Base-by-base conservation (phyloP, 2,329 filamentous ascomycete genomes). In the Gnomoniopsis smithogilvyi region DNA sequence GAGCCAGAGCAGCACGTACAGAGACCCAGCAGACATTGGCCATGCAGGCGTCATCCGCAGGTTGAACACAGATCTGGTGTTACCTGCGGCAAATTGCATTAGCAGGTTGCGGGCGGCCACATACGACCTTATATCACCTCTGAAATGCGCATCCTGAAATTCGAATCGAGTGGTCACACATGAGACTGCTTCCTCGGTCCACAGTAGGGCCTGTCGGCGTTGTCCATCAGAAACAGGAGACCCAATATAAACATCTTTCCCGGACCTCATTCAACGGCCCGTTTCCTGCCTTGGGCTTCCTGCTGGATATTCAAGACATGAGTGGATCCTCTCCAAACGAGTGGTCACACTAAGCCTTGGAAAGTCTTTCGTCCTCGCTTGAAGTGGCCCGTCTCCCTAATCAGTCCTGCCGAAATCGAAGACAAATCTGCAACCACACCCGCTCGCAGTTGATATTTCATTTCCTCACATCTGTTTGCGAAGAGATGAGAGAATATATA, bases 51-150 rank as follows among this genome's bases (percentile, higher is more conserved):
- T 56, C 47, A 22, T 45, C 36, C 47, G 33, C 22, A 45, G 47
- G n/a, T 41, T 54, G 34, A 58, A 62, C 54, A 60, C 58, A 62
- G 61, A 62, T 62, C 61, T 62, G 51, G 61, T 62, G 61, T 62
- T 51, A 62, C 61, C 19, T 12, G 30, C 61, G 61, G 61, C 61
- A 62, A 52, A 62, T 60, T 62, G 61, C 61, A 62, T 58, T 62
- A 60, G 60, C 49, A 58, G 54, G 54, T 48, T 26, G 55, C 58
- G 51, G 58, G 52, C 59, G 54, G 58, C 51, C 58, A 54, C 54
- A 54, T 54, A 50, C 47, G 49, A 57, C 60, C 57, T 41, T 50
- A 60, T 62, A 55, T 60, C 60, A 60, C 53, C 45, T 52, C 56
- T 62, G 60, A 62, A 48, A 51, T 51, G 53, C 54, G 52, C 36